A percentile compares a stretch with the other conserved stretches of the same genome.
phyloP scores from a whole-genome alignment of 306 rosid species.

The Quercus aquifolioides region DNA sequence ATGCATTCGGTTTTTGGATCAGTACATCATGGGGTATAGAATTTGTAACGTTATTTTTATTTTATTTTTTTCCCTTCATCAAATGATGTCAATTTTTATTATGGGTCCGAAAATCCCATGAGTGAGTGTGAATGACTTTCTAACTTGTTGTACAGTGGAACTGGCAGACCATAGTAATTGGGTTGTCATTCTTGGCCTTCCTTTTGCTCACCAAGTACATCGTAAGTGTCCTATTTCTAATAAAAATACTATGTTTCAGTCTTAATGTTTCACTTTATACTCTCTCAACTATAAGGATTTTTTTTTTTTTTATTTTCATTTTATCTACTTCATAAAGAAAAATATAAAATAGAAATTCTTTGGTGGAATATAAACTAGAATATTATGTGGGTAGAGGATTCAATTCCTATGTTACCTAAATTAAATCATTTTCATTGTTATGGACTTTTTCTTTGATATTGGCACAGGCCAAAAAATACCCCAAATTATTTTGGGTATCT shows the following conservation, averaged over 20 bases:
- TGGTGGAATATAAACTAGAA: too few species aligned
- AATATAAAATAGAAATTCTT: too few species aligned
- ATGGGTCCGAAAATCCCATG: neutral
- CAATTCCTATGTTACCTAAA: too few species aligned
- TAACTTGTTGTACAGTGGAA: conserved; percentile 65
- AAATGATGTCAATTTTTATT: too few species aligned
- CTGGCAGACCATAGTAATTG: conserved; percentile 75
- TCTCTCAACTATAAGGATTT: too few species aligned
- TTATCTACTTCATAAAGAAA: too few species aligned
- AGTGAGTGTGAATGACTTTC: neutral
- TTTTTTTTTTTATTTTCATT: too few species aligned
- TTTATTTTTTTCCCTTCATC: neutral
- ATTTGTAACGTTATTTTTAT: too few species aligned
- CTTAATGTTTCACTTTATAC: too few species aligned
- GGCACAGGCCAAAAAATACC: conserved; percentile 58
- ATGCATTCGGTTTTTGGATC: conserved; percentile 50
- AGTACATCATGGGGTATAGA: conserved; percentile 68
- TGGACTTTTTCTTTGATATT: conserved; percentile 6
- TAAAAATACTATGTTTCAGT: too few species aligned
- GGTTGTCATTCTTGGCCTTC: conserved; percentile 55
- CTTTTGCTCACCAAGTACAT: conserved; percentile 61
- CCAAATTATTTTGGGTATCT: conserved; percentile 72
- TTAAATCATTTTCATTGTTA: neutral
- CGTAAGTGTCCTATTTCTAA: conserved; percentile 35
- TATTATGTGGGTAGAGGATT: too few species aligned